These are phyloP conservation scores for Extremus antarcticus DNA, from an alignment of 495 filamentous ascomycete genomes.

Conservation along the genomic window DNA sequence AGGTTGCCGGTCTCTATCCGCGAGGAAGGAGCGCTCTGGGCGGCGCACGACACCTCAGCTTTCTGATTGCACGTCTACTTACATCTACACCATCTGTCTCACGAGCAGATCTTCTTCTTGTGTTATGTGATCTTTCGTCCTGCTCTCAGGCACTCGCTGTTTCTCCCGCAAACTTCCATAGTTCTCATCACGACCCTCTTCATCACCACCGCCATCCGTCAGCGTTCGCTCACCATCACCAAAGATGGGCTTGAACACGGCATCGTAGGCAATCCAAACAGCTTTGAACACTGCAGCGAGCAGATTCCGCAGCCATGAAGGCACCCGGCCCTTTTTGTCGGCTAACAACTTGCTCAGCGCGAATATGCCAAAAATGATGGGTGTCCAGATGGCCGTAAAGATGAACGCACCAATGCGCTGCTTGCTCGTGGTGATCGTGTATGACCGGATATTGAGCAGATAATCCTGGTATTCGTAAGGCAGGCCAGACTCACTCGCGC, in stretches of 20 bases:
- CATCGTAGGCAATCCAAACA: constrained; percentile 71
- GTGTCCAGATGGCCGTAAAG: constrained; percentile 50
- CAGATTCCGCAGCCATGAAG: constrained; percentile 50
- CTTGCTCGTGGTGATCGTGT: constrained; percentile 50
- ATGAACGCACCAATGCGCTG: constrained; percentile 56
- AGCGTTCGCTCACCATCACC: constrained; percentile 81
- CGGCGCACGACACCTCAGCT: no score
- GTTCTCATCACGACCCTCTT: not conserved
- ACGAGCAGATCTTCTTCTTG: not conserved
- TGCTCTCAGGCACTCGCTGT: not conserved
- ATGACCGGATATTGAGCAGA: constrained; percentile 53
- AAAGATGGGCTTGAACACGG: constrained; percentile 52
- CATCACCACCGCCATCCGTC: constrained; percentile 16
- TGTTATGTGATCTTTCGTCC: not conserved
- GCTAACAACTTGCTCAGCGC: constrained; percentile 37
- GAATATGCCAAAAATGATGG: constrained; percentile 44
- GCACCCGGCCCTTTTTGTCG: constrained; percentile 53
- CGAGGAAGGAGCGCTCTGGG: no score
- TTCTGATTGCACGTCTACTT: not conserved
- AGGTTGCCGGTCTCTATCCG: no score
- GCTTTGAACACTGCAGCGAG: constrained; percentile 38
- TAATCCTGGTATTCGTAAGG: constrained; percentile 64
- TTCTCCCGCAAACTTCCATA: constrained; percentile 2
- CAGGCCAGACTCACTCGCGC: constrained; percentile 65
- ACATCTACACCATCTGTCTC: not conserved